phyloP scores from a whole-genome alignment of 306 rosid species.

The Cicer chorassanicum region DNA sequence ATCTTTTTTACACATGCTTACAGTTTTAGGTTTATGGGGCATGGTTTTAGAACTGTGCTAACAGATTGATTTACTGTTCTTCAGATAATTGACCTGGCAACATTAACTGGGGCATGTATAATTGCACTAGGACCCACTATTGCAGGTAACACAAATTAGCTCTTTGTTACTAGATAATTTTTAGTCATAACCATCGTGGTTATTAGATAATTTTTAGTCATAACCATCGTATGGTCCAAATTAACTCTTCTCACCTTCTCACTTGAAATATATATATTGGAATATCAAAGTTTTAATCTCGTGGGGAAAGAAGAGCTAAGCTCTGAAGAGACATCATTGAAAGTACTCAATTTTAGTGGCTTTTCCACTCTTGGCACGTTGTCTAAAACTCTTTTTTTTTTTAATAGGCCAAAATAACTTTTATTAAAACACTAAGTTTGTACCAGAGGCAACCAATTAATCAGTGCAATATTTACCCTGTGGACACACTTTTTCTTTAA shows the following conservation, averaged over 20 bases:
- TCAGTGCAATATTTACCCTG: background rate
- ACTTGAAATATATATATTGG: background rate
- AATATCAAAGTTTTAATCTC: no score
- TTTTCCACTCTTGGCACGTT: conserved; percentile 4
- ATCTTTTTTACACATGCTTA: conserved; percentile 19
- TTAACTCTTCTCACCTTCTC: background rate
- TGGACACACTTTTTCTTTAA: background rate
- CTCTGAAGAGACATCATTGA: no score
- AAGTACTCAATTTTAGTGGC: conserved; percentile 10
- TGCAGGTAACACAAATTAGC: conserved; percentile 57
- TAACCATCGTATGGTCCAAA: background rate
- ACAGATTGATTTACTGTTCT: conserved; percentile 42
- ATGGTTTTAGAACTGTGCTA: conserved; percentile 41
- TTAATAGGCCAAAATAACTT: no score
- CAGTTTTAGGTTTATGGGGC: conserved; percentile 22
- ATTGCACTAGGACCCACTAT: conserved; percentile 86
- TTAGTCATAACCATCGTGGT: no score
- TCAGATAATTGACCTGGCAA: conserved; percentile 90
- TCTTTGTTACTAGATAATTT: background rate
- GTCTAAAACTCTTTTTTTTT: background rate
- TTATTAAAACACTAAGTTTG: background rate
- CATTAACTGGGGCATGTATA: conserved; percentile 83
- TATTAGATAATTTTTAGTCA: no score
- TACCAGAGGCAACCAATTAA: background rate
- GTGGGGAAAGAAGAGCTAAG: background rate